Percentiles rank a stretch among this genome's conserved stretches.
These are phyloP conservation scores for Claviceps cyperi DNA, from an alignment of 2,329 filamentous ascomycete genomes.

Conservation along the genomic window DNA sequence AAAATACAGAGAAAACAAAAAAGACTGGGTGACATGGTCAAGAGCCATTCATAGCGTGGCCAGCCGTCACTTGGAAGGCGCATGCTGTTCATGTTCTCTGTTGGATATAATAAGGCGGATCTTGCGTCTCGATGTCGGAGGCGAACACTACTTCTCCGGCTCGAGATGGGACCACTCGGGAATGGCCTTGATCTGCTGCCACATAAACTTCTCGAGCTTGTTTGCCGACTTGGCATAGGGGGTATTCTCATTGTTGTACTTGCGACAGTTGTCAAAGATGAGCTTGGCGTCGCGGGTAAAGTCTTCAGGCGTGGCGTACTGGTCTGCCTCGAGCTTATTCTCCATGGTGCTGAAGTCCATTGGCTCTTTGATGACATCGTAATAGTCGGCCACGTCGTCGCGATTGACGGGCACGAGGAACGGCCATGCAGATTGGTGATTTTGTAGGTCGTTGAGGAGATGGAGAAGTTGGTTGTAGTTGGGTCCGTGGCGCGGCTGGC, in stretches of 20 bases:
- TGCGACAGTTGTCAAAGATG: slow-evolving; percentile 86
- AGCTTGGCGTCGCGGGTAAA: slow-evolving; percentile 80
- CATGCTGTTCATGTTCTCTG: background rate
- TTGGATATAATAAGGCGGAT: background rate
- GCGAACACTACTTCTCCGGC: slow-evolving; percentile 26
- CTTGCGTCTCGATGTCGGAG: slow-evolving; percentile 4
- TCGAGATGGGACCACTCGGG: slow-evolving; percentile 74
- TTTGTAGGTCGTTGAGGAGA: slow-evolving; percentile 88
- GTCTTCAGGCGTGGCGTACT: slow-evolving; percentile 82
- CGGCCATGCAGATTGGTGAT: slow-evolving; percentile 85
- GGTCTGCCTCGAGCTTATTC: slow-evolving; percentile 68
- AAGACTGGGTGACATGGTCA: background rate
- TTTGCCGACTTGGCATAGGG: slow-evolving; percentile 91
- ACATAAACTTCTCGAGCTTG: slow-evolving; percentile 90
- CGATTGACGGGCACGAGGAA: slow-evolving; percentile 88
- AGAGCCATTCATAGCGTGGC: too few relatives aligned
- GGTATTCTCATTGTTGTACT: slow-evolving; percentile 92
- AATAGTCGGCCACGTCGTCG: slow-evolving; percentile 97
- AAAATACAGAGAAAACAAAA: background rate
- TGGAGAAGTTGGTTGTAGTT: slow-evolving; percentile 92
- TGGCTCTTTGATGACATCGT: slow-evolving; percentile 93
- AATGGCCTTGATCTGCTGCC: slow-evolving; percentile 77
- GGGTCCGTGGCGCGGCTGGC: slow-evolving; percentile 86
- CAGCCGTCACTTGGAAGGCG: background rate
- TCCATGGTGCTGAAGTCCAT: slow-evolving; percentile 98